phyloP scores from a whole-genome alignment of 148 eudicot species.

The Amaranthus cruentus region DNA sequence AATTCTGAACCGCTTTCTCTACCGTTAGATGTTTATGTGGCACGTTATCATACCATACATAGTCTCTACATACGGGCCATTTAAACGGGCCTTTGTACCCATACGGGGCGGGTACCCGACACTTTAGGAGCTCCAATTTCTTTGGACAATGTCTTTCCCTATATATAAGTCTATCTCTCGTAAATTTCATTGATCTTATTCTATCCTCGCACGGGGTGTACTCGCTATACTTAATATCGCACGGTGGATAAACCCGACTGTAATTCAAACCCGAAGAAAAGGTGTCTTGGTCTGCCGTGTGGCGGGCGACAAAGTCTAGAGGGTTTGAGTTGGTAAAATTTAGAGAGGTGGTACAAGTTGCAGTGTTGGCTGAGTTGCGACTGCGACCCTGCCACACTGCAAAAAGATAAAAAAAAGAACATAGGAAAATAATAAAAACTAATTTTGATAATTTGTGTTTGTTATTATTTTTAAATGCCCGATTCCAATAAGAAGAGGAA shows the following conservation, averaged over 20 bases:
- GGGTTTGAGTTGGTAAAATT: slow-evolving; percentile 2
- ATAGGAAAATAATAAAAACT: slow-evolving; percentile 31
- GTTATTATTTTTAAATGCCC: neutral
- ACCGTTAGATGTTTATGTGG: slow-evolving; percentile 75
- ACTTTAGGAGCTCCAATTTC: slow-evolving; percentile 42
- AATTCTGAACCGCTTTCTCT: slow-evolving; percentile 79
- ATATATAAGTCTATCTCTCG: slow-evolving; percentile 36
- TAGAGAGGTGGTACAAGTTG: slow-evolving; percentile 16
- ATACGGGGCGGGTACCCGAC: slow-evolving; percentile 64
- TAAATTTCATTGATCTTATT: slow-evolving; percentile 41
- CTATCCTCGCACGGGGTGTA: slow-evolving; percentile 79
- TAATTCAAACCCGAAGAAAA: neutral
- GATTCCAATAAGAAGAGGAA: slow-evolving; percentile 2
- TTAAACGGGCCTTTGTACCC: slow-evolving; percentile 66
- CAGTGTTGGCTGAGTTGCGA: slow-evolving; percentile 12
- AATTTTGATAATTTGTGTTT: slow-evolving; percentile 18
- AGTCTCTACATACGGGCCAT: slow-evolving; percentile 79
- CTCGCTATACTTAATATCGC: slow-evolving; percentile 41
- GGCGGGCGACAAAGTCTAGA: slow-evolving; percentile 55
- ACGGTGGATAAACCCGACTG: slow-evolving; percentile 36
- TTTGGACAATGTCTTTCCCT: slow-evolving; percentile 77
- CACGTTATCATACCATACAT: slow-evolving; percentile 65
- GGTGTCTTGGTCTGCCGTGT: slow-evolving; percentile 25
- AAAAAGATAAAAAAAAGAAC: slow-evolving; percentile 43
- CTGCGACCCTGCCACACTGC: slow-evolving; percentile 37